phyloP scores from a whole-genome alignment of 352 stramenopile species.

The Phytophthora citrophthora region DNA sequence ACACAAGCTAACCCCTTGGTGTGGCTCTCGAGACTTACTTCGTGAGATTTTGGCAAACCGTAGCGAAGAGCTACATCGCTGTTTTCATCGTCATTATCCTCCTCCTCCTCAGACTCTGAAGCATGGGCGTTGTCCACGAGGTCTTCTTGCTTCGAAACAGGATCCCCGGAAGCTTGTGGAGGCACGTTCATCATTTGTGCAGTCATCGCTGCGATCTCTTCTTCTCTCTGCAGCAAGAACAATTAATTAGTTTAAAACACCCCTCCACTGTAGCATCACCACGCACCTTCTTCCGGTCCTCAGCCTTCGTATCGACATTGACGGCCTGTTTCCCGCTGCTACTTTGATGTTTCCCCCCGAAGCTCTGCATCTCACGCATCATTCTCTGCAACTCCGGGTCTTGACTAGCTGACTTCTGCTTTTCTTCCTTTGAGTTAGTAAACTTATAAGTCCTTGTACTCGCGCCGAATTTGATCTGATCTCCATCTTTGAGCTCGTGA shows the following conservation, averaged over 20 bases:
- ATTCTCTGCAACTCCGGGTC: slow-evolving; percentile 41
- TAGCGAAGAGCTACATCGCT: slow-evolving; percentile 73
- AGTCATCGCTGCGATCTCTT: slow-evolving; percentile 75
- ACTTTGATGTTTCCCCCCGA: slow-evolving; percentile 41
- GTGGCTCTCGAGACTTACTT: slow-evolving; percentile 67
- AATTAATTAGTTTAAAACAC: slow-evolving; percentile 1
- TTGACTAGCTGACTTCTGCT: slow-evolving; percentile 4
- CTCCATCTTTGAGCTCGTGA: slow-evolving; percentile 44
- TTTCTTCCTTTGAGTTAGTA: slow-evolving; percentile 29
- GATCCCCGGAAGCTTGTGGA: slow-evolving; percentile 18
- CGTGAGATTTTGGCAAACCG: slow-evolving; percentile 71
- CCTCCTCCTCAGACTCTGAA: slow-evolving; percentile 41
- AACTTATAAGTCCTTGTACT: slow-evolving; percentile 72
- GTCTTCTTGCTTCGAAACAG: slow-evolving; percentile 1
- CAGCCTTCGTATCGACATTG: slow-evolving; percentile 2
- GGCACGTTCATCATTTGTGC: slow-evolving; percentile 67
- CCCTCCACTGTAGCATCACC: neutral
- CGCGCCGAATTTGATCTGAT: slow-evolving; percentile 63
- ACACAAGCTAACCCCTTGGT: slow-evolving; percentile 73
- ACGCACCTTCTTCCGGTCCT: slow-evolving; percentile 49
- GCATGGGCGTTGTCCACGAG: slow-evolving; percentile 16
- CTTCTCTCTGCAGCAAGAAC: slow-evolving; percentile 49
- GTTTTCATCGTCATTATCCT: slow-evolving; percentile 39
- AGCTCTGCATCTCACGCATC: slow-evolving; percentile 55
- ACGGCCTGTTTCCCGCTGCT: neutral